Evolutionary conservation across 305 asterid genomes (phyloP).

Genomic region (Solanum hybrid): DNA sequence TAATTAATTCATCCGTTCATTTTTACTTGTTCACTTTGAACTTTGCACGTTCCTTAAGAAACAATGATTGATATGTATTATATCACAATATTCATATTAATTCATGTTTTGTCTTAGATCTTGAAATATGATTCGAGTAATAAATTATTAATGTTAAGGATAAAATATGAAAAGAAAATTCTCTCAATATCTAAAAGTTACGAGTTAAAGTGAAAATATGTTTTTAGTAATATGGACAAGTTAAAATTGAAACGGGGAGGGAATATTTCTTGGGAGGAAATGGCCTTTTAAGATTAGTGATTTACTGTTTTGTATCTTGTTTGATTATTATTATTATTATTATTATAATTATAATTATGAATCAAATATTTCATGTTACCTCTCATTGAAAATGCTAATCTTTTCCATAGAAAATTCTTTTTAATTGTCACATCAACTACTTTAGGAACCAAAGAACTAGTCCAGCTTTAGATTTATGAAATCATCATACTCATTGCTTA

Average conservation of each 20-base stretch:
- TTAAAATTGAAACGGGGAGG: not conserved
- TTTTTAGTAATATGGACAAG: no score
- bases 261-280: not conserved
- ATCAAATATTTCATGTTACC: not conserved
- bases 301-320: not conserved
- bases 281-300: not conserved
- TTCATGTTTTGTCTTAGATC: not conserved
- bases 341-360: not conserved
- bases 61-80: no score
- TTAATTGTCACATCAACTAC: not conserved
- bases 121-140: not conserved
- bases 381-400: not conserved
- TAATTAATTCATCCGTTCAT: no score
- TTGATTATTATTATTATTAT: no score
- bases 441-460: not conserved
- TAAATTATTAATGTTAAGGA: no score
- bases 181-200: not conserved
- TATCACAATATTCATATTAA: not conserved
- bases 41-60: not conserved
- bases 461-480: no score
- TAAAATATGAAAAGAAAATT: no score
- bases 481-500: not conserved
- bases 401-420: no score
- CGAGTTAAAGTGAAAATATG: not conserved
- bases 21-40: not conserved